Evolutionary conservation across 805 yeast species (phyloP).

Genomic region (Hanseniaspora vineae): DNA sequence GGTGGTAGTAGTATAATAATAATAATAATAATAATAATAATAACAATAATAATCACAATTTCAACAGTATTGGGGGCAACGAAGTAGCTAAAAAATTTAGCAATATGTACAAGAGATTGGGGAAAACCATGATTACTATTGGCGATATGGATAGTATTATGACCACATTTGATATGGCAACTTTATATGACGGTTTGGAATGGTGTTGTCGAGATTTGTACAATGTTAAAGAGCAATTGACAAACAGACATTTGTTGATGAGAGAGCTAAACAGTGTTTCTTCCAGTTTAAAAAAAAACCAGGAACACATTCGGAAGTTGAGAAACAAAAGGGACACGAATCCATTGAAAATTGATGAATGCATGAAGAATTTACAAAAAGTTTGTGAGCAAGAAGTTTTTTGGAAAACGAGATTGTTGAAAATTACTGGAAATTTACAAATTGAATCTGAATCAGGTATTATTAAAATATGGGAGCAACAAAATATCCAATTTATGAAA

Average conservation of each 20-base stretch:
- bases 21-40: no score
- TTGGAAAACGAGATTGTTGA: slow-evolving; percentile 60
- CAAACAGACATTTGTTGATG: slow-evolving; percentile 87
- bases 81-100: slow-evolving; percentile 4
- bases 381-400: slow-evolving; percentile 69
- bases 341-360: slow-evolving; percentile 84
- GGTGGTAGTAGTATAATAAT: no score
- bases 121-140: slow-evolving; percentile 51
- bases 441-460: slow-evolving; percentile 43
- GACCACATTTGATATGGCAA: slow-evolving; percentile 58
- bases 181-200: slow-evolving; percentile 63
- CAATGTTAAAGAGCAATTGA: slow-evolving; percentile 80
- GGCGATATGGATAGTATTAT: slow-evolving; percentile 70
- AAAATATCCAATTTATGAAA: slow-evolving; percentile 43
- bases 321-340: slow-evolving; percentile 64
- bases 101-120: slow-evolving; percentile 63
- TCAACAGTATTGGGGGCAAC: no score
- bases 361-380: slow-evolving; percentile 62
- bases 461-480: slow-evolving; percentile 4
- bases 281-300: slow-evolving; percentile 54
- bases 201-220: slow-evolving; percentile 62
- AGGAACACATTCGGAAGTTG: slow-evolving; percentile 55
- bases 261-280: slow-evolving; percentile 77
- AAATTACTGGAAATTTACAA: slow-evolving; percentile 78
- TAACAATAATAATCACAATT: no score